These are phyloP conservation scores for Suhomyces kilbournensis DNA, from an alignment of 805 yeast genomes.

Conservation along the genomic window DNA sequence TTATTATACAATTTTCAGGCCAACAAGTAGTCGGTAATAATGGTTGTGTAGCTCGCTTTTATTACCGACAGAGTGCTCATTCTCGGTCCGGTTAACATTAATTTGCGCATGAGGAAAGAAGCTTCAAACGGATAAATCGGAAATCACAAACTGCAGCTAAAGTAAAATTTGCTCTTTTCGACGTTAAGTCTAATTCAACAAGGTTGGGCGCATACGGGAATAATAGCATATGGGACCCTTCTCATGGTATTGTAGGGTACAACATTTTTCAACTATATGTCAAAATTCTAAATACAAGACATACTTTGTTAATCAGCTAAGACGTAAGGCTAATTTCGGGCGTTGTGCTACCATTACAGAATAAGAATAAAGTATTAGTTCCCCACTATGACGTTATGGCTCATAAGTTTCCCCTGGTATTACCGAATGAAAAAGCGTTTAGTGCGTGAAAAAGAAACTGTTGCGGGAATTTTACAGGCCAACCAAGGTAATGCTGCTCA, in stretches of 20 bases:
- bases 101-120: not conserved
- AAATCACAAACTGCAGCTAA: not conserved
- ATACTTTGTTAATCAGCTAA: not conserved
- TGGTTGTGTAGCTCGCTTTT: not conserved
- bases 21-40: not conserved
- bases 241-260: not conserved
- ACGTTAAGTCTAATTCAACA: not conserved
- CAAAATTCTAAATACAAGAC: not conserved
- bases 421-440: not conserved
- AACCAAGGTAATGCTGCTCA: not conserved
- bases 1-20: not conserved
- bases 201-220: not conserved
- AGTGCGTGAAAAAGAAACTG: not conserved
- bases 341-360: not conserved
- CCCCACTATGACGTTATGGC: not conserved
- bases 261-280: not conserved
- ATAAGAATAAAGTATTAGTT: not conserved
- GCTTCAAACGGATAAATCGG: not conserved
- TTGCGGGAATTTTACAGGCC: conserved; percentile 1
- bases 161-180: not conserved
- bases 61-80: not conserved
- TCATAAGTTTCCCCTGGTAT: not conserved
- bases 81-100: not conserved
- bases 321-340: not conserved
- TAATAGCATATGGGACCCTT: not conserved